phyloP scores from a whole-genome alignment of 768 basidiomycete genomes.

The Mycena pura region DNA sequence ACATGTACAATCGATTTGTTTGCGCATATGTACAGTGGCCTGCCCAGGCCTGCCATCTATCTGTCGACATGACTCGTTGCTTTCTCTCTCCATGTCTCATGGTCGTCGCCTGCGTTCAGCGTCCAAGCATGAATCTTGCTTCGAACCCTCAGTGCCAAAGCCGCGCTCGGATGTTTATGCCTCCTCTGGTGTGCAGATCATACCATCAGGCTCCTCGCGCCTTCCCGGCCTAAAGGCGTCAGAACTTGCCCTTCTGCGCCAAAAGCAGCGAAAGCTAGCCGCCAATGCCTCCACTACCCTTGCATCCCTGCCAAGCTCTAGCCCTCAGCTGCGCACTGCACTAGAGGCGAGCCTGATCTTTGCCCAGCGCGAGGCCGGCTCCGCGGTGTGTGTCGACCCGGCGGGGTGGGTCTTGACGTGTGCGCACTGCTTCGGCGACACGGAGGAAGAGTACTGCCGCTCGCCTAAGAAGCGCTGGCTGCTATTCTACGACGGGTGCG shows the following conservation, averaged over 20 bases:
- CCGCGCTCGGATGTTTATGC: not conserved
- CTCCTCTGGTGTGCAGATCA: not conserved
- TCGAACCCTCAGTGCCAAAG: not conserved
- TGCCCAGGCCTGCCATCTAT: too few species aligned
- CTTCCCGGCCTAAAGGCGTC: slow-evolving; percentile 7
- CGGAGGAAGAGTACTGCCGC: not conserved
- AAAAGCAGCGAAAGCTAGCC: not conserved
- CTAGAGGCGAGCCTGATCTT: slow-evolving; percentile 11
- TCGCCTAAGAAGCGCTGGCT: not conserved
- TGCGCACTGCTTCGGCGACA: slow-evolving; percentile 6
- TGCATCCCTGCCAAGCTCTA: not conserved
- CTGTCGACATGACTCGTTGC: too few species aligned
- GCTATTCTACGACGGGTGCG: not conserved
- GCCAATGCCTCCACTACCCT: not conserved
- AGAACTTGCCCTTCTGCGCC: slow-evolving; percentile 3
- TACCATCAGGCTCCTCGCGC: not conserved
- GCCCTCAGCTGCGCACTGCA: not conserved
- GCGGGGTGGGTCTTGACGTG: slow-evolving; percentile 6
- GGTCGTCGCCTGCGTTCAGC: slow-evolving; percentile 4
- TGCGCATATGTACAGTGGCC: too few species aligned
- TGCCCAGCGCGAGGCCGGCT: slow-evolving; percentile 4
- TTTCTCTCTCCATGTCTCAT: too few species aligned
- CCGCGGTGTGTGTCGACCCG: slow-evolving; percentile 3
- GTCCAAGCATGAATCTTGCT: not conserved
- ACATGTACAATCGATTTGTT: too few species aligned